phyloP scores from a whole-genome alignment of 2,329 filamentous ascomycete genomes.

The Ophiostoma sp. region DNA sequence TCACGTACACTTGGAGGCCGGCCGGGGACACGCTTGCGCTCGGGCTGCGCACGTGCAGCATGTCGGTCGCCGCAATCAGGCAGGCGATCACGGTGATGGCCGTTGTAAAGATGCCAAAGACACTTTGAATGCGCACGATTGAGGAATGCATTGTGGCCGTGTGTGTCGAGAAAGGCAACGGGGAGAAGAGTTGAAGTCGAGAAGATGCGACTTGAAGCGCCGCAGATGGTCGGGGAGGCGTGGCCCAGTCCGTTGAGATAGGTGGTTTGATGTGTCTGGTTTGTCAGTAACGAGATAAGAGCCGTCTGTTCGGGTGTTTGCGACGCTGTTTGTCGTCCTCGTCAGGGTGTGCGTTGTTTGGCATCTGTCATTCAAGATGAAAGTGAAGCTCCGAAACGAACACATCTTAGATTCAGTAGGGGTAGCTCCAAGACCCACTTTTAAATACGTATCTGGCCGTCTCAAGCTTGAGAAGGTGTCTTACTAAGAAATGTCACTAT shows the following conservation, averaged over 20 bases:
- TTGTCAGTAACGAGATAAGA: not conserved
- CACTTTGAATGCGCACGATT: conserved; percentile 77
- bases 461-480: too few species aligned
- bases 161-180: not conserved
- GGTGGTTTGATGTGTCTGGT: not conserved
- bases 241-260: not conserved
- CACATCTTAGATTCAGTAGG: conserved; percentile 16
- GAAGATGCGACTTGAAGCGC: too few species aligned
- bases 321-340: not conserved
- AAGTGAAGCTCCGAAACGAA: conserved; percentile 15
- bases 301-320: not conserved
- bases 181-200: not conserved
- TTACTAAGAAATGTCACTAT: too few species aligned
- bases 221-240: not conserved
- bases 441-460: not conserved
- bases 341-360: not conserved
- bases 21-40: conserved; percentile 56
- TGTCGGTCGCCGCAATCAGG: conserved; percentile 73
- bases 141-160: conserved; percentile 71
- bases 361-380: not conserved
- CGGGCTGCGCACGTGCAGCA: conserved; percentile 64
- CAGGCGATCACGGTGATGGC: conserved; percentile 76
- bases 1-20: conserved; percentile 75
- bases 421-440: conserved; percentile 16
- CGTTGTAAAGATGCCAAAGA: conserved; percentile 97